Conservation (phyloP, 495 filamentous ascomycete genomes). For the Apodospora peruviana region DNA sequence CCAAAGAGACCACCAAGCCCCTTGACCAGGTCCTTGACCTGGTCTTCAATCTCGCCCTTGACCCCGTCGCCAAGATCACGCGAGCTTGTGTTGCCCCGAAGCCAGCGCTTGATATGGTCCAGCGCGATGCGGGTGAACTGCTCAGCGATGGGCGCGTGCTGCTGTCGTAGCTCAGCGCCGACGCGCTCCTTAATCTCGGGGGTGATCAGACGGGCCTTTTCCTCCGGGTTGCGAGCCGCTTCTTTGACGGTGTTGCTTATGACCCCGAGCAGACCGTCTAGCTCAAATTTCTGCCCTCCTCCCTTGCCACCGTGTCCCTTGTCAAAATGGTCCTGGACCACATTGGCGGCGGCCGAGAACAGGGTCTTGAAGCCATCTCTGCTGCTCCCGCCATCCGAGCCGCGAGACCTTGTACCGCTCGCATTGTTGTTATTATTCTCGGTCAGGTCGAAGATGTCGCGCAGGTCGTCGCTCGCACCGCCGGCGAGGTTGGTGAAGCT, state of each 20-base stretch:
- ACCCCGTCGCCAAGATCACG: conserved; percentile 30
- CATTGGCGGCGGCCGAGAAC: conserved; percentile 26
- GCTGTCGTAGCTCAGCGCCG: conserved; percentile 20
- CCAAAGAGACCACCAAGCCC: conserved; percentile 27
- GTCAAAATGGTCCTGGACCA: conserved; percentile 24
- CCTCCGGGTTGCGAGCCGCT: conserved; percentile 25
- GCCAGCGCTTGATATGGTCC: conserved; percentile 30
- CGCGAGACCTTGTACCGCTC: conserved; percentile 7
- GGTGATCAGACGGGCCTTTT: conserved; percentile 28
- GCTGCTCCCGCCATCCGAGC: background rate
- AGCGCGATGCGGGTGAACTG: conserved; percentile 30
- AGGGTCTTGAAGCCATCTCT: conserved; percentile 15
- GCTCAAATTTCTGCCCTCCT: conserved; percentile 19
- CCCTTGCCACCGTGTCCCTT: conserved; percentile 10
- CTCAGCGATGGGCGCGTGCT: conserved; percentile 27
- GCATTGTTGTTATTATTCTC: conserved; percentile 10
- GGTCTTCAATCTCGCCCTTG: conserved; percentile 30
- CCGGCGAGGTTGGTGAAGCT: conserved; percentile 21
- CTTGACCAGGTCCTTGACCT: conserved; percentile 32
- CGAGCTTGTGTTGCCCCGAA: conserved; percentile 27
- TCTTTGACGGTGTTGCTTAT: conserved; percentile 29
- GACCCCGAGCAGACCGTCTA: conserved; percentile 28
- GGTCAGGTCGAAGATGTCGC: conserved; percentile 29
- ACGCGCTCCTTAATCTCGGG: conserved; percentile 31
- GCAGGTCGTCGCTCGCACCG: conserved; percentile 25